These are phyloP conservation scores for Aspergillus neoniger DNA, from an alignment of 2,329 filamentous ascomycete species.

Conservation along the genomic window DNA sequence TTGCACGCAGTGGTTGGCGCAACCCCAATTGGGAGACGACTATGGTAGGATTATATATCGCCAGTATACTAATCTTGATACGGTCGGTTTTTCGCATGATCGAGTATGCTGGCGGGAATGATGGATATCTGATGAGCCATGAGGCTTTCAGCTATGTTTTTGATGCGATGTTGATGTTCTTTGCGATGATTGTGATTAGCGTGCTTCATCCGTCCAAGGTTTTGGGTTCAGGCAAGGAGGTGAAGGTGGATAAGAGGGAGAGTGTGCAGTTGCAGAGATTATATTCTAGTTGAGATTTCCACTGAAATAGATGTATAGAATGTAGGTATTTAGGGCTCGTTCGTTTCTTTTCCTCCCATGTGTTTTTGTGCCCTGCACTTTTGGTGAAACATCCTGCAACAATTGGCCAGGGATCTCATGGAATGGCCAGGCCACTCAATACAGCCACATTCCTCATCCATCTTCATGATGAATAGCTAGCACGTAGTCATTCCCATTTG, in stretches of 20 bases:
- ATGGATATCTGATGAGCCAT: constrained; percentile 25
- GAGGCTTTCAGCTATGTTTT: constrained; percentile 28
- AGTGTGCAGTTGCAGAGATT: constrained; percentile 4
- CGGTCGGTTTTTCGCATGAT: constrained; percentile 26
- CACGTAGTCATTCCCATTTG: no score
- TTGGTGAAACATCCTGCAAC: no score
- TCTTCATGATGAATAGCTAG: no score
- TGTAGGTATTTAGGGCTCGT: no score
- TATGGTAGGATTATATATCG: constrained; percentile 13
- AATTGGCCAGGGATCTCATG: no score
- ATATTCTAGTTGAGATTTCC: neutral
- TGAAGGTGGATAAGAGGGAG: neutral
- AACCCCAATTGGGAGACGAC: constrained; percentile 10
- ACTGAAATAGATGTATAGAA: neutral
- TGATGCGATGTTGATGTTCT: constrained; percentile 20
- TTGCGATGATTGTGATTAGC: constrained; percentile 11
- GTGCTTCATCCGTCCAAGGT: constrained; percentile 12
- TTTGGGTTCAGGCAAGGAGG: neutral
- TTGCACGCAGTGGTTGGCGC: neutral
- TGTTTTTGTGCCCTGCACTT: no score
- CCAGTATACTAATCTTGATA: constrained; percentile 23
- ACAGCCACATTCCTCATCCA: no score
- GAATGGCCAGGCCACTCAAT: no score
- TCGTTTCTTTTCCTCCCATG: no score
- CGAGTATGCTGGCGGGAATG: constrained; percentile 25